Conservation (phyloP, 2,329 filamentous ascomycete species). For the Xylariaceae sp. region DNA sequence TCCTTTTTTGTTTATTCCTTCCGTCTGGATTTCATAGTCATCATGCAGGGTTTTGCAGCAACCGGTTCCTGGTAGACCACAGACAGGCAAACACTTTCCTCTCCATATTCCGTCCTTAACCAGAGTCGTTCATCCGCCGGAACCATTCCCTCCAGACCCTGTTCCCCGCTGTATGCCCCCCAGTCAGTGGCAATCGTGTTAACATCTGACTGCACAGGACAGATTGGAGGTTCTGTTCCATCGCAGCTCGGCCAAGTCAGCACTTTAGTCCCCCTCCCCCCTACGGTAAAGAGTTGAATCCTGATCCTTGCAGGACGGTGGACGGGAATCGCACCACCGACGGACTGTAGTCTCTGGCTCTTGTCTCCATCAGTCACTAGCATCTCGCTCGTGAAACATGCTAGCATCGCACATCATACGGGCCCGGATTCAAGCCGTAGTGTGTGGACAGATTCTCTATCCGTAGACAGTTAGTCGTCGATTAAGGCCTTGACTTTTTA, state of each 20-base stretch:
- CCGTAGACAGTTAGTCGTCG: too few species aligned
- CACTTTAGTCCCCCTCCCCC: neutral
- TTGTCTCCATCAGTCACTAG: neutral
- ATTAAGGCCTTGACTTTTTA: too few species aligned
- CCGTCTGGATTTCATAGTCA: too few species aligned
- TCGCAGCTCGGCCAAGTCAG: neutral
- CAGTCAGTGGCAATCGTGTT: neutral
- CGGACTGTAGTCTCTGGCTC: too few species aligned
- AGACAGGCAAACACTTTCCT: too few species aligned
- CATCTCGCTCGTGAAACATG: neutral
- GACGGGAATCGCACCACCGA: too few species aligned
- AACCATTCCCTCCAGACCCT: neutral
- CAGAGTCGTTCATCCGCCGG: neutral
- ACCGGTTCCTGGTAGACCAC: too few species aligned
- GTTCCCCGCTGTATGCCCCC: neutral
- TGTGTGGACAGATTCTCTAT: too few species aligned
- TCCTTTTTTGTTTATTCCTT: too few species aligned
- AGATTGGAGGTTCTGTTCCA: neutral
- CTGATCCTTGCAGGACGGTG: neutral
- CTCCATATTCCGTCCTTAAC: neutral
- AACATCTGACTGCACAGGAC: neutral
- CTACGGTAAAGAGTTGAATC: neutral
- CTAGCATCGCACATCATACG: neutral
- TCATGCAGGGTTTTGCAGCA: too few species aligned
- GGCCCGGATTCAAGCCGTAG: too few species aligned